Evolutionary conservation across 345 rosid species (phyloP).

Genomic region (Salix suchowensis): DNA sequence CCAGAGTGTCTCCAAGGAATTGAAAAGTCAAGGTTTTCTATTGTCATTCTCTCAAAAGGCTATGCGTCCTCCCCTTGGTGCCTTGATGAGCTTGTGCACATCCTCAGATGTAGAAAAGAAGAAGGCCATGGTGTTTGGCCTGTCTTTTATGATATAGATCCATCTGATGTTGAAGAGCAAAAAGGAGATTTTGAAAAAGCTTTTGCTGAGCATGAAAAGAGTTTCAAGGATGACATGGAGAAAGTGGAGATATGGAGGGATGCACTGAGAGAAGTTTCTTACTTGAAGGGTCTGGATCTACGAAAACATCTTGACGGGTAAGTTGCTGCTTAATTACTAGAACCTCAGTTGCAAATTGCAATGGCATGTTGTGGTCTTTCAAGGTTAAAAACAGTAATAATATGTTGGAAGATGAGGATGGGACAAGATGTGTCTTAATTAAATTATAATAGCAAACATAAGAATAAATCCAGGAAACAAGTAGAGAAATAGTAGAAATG

Average conservation of each 20-base stretch:
- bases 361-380: too few species aligned
- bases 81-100: conserved; percentile 6
- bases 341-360: too few species aligned
- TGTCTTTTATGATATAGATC: conserved; percentile 11
- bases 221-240: background rate
- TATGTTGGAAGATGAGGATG: too few species aligned
- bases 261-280: conserved; percentile 6
- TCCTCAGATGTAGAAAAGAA: background rate
- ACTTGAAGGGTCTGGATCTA: background rate
- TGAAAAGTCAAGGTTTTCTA: background rate
- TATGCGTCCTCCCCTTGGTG: conserved; percentile 11
- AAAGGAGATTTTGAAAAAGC: background rate
- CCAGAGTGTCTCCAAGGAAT: background rate
- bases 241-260: background rate
- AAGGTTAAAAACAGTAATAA: too few species aligned
- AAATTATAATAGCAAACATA: too few species aligned
- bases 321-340: too few species aligned
- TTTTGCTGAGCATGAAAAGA: background rate
- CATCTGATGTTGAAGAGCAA: conserved; percentile 4
- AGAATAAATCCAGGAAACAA: too few species aligned
- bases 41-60: conserved; percentile 4
- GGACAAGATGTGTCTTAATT: too few species aligned
- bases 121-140: background rate
- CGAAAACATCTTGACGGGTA: conserved; percentile 2
- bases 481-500: too few species aligned